Conservation (phyloP, 495 filamentous ascomycete species). For the Penicillium canariense region DNA sequence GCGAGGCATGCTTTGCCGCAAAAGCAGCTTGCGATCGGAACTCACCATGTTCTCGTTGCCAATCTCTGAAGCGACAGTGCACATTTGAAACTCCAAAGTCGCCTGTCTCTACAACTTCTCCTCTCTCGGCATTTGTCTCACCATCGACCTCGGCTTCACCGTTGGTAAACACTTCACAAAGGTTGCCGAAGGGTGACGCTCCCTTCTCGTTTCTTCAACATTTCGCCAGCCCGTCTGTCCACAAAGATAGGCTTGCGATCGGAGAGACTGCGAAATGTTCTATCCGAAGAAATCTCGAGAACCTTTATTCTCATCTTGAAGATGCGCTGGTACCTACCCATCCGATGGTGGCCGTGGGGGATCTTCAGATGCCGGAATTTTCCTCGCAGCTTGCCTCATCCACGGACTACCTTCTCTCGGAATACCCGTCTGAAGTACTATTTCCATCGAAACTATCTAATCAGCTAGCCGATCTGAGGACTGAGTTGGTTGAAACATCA, state of each 20-base stretch:
- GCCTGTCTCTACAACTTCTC: background rate
- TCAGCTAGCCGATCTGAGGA: conserved; percentile 31
- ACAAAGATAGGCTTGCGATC: conserved; percentile 36
- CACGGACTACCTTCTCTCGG: conserved; percentile 19
- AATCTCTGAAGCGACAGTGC: conserved; percentile 23
- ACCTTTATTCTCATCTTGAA: conserved; percentile 32
- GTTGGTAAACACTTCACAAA: conserved; percentile 61
- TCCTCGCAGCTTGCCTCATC: conserved; percentile 14
- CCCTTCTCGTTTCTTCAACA: conserved; percentile 36
- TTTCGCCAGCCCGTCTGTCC: conserved; percentile 34
- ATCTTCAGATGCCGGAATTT: conserved; percentile 13
- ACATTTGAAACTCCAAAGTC: conserved; percentile 15
- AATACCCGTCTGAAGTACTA: conserved; percentile 19
- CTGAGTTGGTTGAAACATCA: conserved; percentile 34
- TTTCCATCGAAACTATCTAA: conserved; percentile 30
- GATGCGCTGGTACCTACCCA: conserved; percentile 29
- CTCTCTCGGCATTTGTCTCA: conserved; percentile 5
- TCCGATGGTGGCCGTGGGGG: conserved; percentile 12
- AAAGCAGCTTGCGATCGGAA: conserved; percentile 34
- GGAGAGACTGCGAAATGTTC: conserved; percentile 37
- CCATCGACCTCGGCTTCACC: conserved; percentile 30
- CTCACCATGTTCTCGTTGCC: conserved; percentile 32
- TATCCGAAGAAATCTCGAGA: conserved; percentile 32
- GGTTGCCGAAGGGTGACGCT: conserved; percentile 26
- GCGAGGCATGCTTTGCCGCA: conserved; percentile 31